Base-by-base conservation (phyloP, 2,329 filamentous ascomycete species). In the Xenosphaeropsis pyriputrescens region DNA sequence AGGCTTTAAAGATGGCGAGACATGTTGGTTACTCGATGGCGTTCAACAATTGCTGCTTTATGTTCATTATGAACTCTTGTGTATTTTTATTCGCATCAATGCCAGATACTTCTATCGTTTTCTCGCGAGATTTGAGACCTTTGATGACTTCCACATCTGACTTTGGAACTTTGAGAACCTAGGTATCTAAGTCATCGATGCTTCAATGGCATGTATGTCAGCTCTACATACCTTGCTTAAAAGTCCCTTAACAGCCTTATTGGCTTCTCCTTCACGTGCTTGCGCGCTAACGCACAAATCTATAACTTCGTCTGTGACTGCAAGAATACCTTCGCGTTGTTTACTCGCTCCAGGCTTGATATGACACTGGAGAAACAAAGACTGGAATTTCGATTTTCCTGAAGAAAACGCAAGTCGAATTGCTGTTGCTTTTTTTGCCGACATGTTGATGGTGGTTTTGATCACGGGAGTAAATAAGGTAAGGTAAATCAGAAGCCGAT, bases 281-380 rank as follows among this genome's bases (percentile, higher is more conserved):
- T 69, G 75, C 0, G 76, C 78, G 1, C 77, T 59, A 2, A 84
- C 78, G 35, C 75, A 79, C 1, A 85, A 54, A 42, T 80, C 70
- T 34, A 85, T 65, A 2, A 59, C 59, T 6, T 71, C 64, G 17
- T 73, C 64, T 0, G 67, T 66, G 4, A 85, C 56, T 1, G 63
- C 61, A 2, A 60, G 51, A 33, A 85, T 63, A 12, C 79, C 79
- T 47, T 81, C 69, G 26, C 76, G 68, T 17, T 63, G 62, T 18
- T 70, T 72, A 51, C 64, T 74, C 11, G 72, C 70, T 3, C 77
- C 75, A 0, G 80, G 75, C 43, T 79, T 82, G 40, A 85, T 70
- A 46, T 70, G 73, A 52, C 80, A 82, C 18, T 69, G 64, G 22
- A 85, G 58, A 38, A 76, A 70, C 14, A 85, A 54, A 2, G 57